Percentiles rank a stretch among this genome's conserved stretches.
These are phyloP conservation scores for Thelonectria olida DNA, from an alignment of 2,329 filamentous ascomycete genomes.

Conservation along the genomic window DNA sequence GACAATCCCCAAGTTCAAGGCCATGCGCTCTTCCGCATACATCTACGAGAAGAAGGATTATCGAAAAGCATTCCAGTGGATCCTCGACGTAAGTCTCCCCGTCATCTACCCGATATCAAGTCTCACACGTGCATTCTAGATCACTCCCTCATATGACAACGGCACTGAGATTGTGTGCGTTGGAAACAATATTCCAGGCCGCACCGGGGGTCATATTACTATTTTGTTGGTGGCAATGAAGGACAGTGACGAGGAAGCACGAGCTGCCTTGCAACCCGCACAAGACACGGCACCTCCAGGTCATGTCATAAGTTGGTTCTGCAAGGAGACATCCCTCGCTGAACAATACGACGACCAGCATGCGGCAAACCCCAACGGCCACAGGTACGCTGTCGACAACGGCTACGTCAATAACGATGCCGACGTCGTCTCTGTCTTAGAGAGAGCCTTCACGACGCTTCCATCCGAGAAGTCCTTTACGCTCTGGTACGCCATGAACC, in stretches of 20 bases:
- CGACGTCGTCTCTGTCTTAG: conserved; percentile 55
- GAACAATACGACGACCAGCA: conserved; percentile 55
- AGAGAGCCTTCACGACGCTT: conserved; percentile 57
- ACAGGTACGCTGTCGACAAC: conserved; percentile 62
- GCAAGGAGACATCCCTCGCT: conserved; percentile 50
- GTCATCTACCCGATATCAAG: background rate
- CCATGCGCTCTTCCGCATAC: conserved; percentile 51
- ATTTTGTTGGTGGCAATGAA: conserved; percentile 55
- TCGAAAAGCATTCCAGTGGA: conserved; percentile 57
- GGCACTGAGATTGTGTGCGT: conserved; percentile 29
- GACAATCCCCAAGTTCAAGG: conserved; percentile 42
- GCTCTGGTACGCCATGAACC: conserved; percentile 62
- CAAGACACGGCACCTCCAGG: conserved; percentile 51
- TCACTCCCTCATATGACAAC: conserved; percentile 22
- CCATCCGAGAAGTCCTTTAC: conserved; percentile 55
- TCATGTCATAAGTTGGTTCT: conserved; percentile 48
- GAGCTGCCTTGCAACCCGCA: conserved; percentile 44
- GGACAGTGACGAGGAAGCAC: conserved; percentile 44
- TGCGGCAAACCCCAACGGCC: conserved; percentile 55
- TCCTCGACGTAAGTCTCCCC: conserved; percentile 46
- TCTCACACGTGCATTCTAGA: conserved; percentile 2
- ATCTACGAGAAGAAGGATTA: conserved; percentile 57
- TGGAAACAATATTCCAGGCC: conserved; percentile 18
- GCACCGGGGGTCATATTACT: conserved; percentile 37
- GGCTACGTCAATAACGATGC: conserved; percentile 58